These are phyloP conservation scores for Mycena indigotica DNA, from an alignment of 768 basidiomycete genomes.

Conservation along the genomic window DNA sequence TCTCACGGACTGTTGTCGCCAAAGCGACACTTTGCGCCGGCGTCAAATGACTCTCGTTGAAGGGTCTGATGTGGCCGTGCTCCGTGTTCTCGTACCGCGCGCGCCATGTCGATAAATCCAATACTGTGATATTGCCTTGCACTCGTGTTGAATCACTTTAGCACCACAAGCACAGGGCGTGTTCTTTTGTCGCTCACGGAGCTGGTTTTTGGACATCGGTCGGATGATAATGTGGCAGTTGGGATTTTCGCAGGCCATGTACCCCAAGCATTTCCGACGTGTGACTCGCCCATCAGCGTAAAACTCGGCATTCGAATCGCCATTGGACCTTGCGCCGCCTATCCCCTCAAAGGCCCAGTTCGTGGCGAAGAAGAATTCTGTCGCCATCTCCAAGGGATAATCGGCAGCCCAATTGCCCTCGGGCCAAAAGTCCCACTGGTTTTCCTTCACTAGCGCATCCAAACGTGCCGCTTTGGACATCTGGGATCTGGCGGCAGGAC, in stretches of 20 bases:
- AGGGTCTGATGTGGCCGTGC: slow-evolving; percentile 4
- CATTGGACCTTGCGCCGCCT: no score
- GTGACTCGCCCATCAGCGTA: neutral
- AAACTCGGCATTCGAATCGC: neutral
- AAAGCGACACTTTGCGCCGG: neutral
- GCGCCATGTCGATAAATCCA: neutral
- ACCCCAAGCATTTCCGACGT: neutral
- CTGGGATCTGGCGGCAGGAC: no score
- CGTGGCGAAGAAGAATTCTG: no score
- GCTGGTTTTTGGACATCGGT: neutral
- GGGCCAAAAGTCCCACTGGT: no score
- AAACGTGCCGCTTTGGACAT: no score
- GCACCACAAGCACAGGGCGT: neutral
- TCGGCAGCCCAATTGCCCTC: no score
- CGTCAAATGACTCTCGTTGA: neutral
- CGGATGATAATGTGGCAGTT: neutral
- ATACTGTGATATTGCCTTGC: neutral
- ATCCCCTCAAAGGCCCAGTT: no score
- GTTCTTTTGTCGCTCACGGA: neutral
- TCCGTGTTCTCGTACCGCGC: slow-evolving; percentile 2
- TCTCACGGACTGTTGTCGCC: neutral
- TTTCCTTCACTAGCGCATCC: no score
- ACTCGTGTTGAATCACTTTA: neutral
- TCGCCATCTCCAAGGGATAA: no score
- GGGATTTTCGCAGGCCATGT: neutral